Conservation (phyloP, 2,329 filamentous ascomycete species). For the Drechslera avenae region DNA sequence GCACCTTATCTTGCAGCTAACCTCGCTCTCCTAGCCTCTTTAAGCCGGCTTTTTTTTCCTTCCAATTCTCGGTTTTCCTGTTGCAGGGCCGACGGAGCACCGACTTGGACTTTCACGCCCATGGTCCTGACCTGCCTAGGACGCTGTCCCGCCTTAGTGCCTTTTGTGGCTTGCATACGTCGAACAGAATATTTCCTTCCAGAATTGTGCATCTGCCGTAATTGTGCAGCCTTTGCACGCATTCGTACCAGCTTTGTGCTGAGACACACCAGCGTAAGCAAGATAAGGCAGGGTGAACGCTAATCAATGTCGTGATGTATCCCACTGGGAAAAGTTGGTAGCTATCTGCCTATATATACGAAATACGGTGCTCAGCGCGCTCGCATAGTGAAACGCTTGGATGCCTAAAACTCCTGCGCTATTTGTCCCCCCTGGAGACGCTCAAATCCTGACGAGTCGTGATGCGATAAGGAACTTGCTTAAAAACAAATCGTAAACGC, state of each 20-base stretch:
- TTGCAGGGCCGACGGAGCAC: slow-evolving; percentile 2
- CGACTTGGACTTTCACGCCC: neutral
- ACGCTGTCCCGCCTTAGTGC: slow-evolving; percentile 9
- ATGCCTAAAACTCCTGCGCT: slow-evolving; percentile 9
- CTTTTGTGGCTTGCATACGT: slow-evolving; percentile 13
- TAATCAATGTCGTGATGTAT: neutral
- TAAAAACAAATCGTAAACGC: neutral
- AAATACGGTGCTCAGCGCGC: slow-evolving; percentile 1
- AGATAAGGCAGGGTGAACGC: neutral
- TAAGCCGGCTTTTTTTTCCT: slow-evolving; percentile 1
- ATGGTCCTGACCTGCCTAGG: slow-evolving; percentile 6
- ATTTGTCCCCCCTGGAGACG: slow-evolving; percentile 8
- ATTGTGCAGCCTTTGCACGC: neutral
- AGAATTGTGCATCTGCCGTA: slow-evolving; percentile 8
- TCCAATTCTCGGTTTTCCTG: slow-evolving; percentile 1
- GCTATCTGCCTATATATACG: neutral
- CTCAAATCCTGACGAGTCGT: slow-evolving; percentile 8
- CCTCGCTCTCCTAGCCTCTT: slow-evolving; percentile 8
- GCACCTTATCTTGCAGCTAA: slow-evolving; percentile 12
- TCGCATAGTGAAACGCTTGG: slow-evolving; percentile 5
- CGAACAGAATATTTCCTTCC: slow-evolving; percentile 4
- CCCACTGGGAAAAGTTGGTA: slow-evolving; percentile 1
- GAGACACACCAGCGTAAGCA: neutral
- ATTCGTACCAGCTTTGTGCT: neutral
- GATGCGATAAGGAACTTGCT: slow-evolving; percentile 3